Percentiles rank a stretch among this genome's conserved stretches.
These are phyloP conservation scores for Tuber calosporum DNA, from an alignment of 495 filamentous ascomycete genomes.

Conservation along the genomic window DNA sequence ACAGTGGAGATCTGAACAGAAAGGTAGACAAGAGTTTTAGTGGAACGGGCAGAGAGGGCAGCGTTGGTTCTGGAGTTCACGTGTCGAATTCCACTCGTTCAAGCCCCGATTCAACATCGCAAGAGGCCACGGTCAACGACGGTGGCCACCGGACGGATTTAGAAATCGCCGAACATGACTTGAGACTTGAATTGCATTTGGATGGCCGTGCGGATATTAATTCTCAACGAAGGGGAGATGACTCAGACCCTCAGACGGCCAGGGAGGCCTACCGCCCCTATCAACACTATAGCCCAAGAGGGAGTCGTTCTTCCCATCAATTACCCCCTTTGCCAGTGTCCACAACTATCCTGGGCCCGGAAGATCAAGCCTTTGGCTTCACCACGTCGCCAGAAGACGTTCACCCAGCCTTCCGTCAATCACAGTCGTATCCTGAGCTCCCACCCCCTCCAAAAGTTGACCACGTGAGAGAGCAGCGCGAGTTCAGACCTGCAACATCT, in stretches of 20 bases:
- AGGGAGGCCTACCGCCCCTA: conserved; percentile 15
- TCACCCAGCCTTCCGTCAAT: conserved; percentile 32
- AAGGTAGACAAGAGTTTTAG: conserved; percentile 1
- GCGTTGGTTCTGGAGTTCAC: conserved; percentile 18
- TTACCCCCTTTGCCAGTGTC: conserved; percentile 15
- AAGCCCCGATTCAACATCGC: conserved; percentile 7
- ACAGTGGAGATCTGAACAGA: not conserved
- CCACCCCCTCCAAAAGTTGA: conserved; percentile 21
- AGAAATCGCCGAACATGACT: conserved; percentile 14
- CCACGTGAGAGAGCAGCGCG: conserved; percentile 24
- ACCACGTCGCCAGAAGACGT: conserved; percentile 17
- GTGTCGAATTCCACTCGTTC: conserved; percentile 10
- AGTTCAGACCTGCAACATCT: conserved; percentile 32
- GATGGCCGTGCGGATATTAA: conserved; percentile 32
- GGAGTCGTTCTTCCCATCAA: conserved; percentile 15
- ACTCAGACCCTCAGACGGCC: conserved; percentile 24
- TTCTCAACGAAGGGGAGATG: conserved; percentile 27
- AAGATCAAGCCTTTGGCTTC: conserved; percentile 11
- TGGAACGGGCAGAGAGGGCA: conserved; percentile 16
- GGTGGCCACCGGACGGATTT: conserved; percentile 17
- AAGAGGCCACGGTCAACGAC: conserved; percentile 7
- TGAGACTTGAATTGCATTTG: conserved; percentile 28
- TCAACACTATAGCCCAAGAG: conserved; percentile 16
- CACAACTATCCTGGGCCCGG: conserved; percentile 11
- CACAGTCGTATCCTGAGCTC: conserved; percentile 33